Evolutionary conservation across 352 stramenopile species (phyloP), one percentile per base, ranked within the genome.

Genomic region (Phytophthora ramorum): DNA sequence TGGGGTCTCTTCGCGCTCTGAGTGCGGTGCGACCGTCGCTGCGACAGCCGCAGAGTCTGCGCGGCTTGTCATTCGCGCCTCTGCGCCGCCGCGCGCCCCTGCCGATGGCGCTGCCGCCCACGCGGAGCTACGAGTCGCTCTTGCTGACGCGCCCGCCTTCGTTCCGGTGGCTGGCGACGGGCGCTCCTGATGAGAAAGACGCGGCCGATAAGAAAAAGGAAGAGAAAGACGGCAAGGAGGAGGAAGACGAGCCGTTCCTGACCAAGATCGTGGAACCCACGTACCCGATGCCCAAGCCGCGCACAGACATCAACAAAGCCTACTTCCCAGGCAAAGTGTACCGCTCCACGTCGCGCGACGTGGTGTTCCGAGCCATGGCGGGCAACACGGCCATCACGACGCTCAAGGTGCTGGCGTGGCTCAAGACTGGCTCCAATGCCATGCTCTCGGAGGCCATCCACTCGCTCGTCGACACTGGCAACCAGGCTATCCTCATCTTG

Each of bases 401-500:
- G 43, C 78, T 95, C 34, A 95, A 95, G 64, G 67, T 85, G 0
- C 55, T 92, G 16, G 83, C 83, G 14, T 82, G 80, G 48, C 76
- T 93, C 13, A 96, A 97, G 56, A 98, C 91, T 5, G 97, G 97
- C 43, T 98, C 90, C 14, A 98, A 86, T 51, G 95, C 95, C 22
- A 99, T 99, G 96, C 76, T 99, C 32, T 98, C 95, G 10, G 97
- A 99, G 76, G 95, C 97, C 26, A 96, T 99, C 46, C 97, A 99
- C 78, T 98, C 90, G 24, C 87, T 98, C 19, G 96, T 99, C 0
- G 97, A 99, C 79, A 98, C 93, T 47, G 96, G 91, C 22, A 99
- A 99, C 77, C 97, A 99, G 69, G 88, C 85, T 7, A 81, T 99
- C 13, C 78, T 97, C 13, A 87, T 96, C 32, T 67, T 95, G 19